Conservation (phyloP, 192 early-diverging fungal species). For the Oehlia diaphana region DNA sequence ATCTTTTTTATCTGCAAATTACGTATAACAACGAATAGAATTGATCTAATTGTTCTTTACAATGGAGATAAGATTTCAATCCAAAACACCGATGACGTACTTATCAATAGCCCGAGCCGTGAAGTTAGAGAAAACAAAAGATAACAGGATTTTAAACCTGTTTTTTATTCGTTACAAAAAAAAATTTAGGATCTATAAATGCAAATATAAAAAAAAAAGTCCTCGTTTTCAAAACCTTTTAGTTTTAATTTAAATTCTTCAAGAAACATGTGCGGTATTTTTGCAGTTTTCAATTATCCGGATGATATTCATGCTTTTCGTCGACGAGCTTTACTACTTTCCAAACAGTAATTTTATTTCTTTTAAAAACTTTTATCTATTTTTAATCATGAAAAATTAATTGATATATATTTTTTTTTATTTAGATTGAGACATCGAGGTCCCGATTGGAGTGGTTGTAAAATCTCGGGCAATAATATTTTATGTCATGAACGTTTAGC, state of each 20-base stretch:
- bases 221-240: too few species aligned
- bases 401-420: not conserved
- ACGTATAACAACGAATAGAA: too few species aligned
- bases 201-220: too few species aligned
- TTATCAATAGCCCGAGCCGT: too few species aligned
- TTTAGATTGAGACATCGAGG: constrained; percentile 91
- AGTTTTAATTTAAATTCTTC: not conserved
- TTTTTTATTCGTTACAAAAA: too few species aligned
- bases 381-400: not conserved
- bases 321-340: constrained; percentile 79
- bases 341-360: constrained; percentile 69
- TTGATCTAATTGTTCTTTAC: too few species aligned
- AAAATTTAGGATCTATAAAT: too few species aligned
- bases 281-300: constrained; percentile 88
- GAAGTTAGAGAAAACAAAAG: too few species aligned
- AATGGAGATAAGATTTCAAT: not conserved
- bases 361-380: not conserved
- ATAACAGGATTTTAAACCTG: too few species aligned
- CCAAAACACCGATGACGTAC: too few species aligned
- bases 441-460: constrained; percentile 97
- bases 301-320: constrained; percentile 77
- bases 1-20: too few species aligned
- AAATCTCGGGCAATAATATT: constrained; percentile 78
- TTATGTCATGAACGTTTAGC: constrained; percentile 97
- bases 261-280: constrained; percentile 91